These are phyloP conservation scores for Phytophthora cactorum DNA, from an alignment of 352 stramenopile species.

Conservation along the genomic window DNA sequence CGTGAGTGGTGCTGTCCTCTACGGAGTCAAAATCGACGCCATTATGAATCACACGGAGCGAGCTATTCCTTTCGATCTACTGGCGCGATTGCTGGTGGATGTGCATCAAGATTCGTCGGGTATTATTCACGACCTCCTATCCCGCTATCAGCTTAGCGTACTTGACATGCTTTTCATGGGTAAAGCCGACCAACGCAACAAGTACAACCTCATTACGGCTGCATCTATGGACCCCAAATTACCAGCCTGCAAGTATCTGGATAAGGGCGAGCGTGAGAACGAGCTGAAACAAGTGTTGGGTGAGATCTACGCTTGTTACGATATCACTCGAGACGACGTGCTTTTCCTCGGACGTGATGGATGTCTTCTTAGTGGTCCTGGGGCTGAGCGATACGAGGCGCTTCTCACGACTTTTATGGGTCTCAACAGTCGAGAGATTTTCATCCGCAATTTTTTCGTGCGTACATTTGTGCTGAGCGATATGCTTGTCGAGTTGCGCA, in stretches of 20 bases:
- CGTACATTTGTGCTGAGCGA: constrained; percentile 96
- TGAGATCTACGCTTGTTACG: constrained; percentile 95
- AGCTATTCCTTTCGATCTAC: constrained; percentile 95
- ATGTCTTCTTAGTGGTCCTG: constrained; percentile 94
- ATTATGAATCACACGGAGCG: constrained; percentile 97
- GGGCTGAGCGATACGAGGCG: constrained; percentile 95
- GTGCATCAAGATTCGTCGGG: constrained; percentile 96
- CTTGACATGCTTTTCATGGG: constrained; percentile 97
- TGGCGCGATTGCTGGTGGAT: constrained; percentile 96
- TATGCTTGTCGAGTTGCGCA: constrained; percentile 89
- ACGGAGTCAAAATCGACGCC: constrained; percentile 93
- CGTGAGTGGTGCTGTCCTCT: constrained; percentile 76
- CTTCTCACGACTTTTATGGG: constrained; percentile 96
- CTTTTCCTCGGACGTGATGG: constrained; percentile 96
- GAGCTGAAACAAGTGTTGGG: constrained; percentile 96
- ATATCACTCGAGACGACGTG: constrained; percentile 96
- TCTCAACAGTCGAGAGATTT: constrained; percentile 97
- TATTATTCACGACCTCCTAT: constrained; percentile 96
- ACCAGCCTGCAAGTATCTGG: constrained; percentile 96
- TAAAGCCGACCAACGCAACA: constrained; percentile 94
- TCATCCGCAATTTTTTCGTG: constrained; percentile 98
- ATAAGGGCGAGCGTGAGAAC: constrained; percentile 97
- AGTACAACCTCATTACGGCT: constrained; percentile 98
- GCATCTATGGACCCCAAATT: constrained; percentile 96
- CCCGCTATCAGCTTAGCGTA: constrained; percentile 95